These are phyloP conservation scores for Tympanopsis confertula DNA, from an alignment of 2,329 filamentous ascomycete genomes.

Conservation along the genomic window DNA sequence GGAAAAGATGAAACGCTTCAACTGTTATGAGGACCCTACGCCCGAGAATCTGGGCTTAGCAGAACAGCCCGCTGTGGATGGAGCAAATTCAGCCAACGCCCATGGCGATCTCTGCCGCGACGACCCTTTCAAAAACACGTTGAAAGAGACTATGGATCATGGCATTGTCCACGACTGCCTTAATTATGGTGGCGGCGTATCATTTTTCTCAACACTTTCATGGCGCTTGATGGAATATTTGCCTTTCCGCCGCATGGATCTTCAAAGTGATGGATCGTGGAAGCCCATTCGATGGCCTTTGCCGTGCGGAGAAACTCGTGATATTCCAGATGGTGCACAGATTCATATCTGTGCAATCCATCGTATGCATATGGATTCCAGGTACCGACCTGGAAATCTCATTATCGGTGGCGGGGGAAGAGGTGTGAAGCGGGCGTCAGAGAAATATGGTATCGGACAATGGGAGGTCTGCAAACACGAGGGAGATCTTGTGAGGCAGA, in stretches of 20 bases:
- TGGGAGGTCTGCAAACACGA: background rate
- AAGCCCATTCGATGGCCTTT: conserved; percentile 48
- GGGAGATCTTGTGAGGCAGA: background rate
- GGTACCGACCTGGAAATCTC: conserved; percentile 46
- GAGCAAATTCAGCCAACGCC: conserved; percentile 1
- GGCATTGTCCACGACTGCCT: conserved; percentile 38
- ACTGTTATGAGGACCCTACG: conserved; percentile 30
- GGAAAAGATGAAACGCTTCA: conserved; percentile 35
- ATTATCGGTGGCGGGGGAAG: conserved; percentile 49
- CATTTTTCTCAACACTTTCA: conserved; percentile 27
- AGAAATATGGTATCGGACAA: conserved; percentile 10
- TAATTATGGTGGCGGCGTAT: conserved; percentile 29
- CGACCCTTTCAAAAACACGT: background rate
- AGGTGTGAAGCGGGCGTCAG: conserved; percentile 36
- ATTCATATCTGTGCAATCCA: conserved; percentile 46
- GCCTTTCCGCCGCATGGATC: conserved; percentile 49
- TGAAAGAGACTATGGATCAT: background rate
- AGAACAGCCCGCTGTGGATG: background rate
- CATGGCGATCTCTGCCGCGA: background rate
- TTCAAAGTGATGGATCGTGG: conserved; percentile 44
- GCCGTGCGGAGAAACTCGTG: conserved; percentile 45
- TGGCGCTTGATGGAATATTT: conserved; percentile 56
- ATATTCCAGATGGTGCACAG: conserved; percentile 42
- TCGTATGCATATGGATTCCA: conserved; percentile 36
- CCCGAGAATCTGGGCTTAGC: conserved; percentile 1